Evolutionary conservation across 75 land plant species (phyloP).

Genomic region (Gnetum montanum): DNA sequence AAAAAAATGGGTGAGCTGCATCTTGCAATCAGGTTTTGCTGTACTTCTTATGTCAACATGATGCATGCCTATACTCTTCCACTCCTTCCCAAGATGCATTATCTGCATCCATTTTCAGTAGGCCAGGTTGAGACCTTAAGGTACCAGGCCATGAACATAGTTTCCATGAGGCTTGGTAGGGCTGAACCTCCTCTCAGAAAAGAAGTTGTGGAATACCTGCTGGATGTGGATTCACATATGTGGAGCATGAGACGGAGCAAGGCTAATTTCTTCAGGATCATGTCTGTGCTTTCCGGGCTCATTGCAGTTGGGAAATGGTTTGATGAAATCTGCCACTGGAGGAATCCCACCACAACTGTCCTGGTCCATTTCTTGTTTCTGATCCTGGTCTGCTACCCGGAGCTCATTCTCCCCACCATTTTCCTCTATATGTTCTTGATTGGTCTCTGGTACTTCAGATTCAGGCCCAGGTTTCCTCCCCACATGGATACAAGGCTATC

Average conservation of each 20-base stretch:
- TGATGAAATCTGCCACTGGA: conserved; percentile 47
- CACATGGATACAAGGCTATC: conserved; percentile 23
- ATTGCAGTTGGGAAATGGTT: conserved; percentile 33
- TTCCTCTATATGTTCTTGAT: conserved; percentile 23
- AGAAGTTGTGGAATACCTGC: conserved; percentile 65
- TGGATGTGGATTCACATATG: conserved; percentile 70
- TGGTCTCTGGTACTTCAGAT: conserved; percentile 15
- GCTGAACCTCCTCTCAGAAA: conserved; percentile 61
- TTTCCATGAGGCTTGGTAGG: conserved; percentile 41
- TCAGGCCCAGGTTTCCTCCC: conserved; percentile 15
- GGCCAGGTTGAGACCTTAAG: conserved; percentile 44
- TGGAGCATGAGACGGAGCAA: conserved; percentile 81
- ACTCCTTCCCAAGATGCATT: conserved; percentile 65
- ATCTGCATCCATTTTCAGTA: conserved; percentile 52
- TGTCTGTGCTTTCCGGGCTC: conserved; percentile 39
- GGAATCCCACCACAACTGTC: conserved; percentile 55
- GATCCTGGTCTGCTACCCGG: conserved; percentile 47
- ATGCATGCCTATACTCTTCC: conserved; percentile 41
- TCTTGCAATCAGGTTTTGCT: conserved; percentile 53
- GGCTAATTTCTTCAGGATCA: conserved; percentile 55
- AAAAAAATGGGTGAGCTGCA: conserved; percentile 74
- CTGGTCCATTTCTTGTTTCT: conserved; percentile 56
- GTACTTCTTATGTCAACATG: conserved; percentile 33
- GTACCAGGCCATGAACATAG: conserved; percentile 55
- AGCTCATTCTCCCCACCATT: conserved; percentile 18